phyloP scores from a whole-genome alignment of 495 filamentous ascomycete genomes.

The Penicillium flavigenum region DNA sequence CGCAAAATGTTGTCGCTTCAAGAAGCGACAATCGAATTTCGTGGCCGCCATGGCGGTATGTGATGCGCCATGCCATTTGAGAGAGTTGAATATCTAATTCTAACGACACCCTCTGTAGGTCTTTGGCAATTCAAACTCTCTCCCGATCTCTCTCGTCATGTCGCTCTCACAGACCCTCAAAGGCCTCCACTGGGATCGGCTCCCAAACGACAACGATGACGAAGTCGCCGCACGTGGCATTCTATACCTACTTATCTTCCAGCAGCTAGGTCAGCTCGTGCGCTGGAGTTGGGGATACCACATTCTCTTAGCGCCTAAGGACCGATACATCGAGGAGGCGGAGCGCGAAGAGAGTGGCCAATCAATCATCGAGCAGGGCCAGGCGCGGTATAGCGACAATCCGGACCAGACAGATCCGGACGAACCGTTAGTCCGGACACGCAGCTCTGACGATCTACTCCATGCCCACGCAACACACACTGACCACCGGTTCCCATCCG shows the following conservation, averaged over 20 bases:
- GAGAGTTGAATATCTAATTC: conserved; percentile 1
- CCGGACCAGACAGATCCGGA: conserved; percentile 47
- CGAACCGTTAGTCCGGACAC: conserved; percentile 43
- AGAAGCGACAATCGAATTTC: conserved; percentile 84
- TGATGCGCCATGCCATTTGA: conserved; percentile 6
- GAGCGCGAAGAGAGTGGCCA: conserved; percentile 52
- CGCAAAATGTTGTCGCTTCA: conserved; percentile 72
- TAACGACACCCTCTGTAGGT: conserved; percentile 50
- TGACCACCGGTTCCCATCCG: conserved; percentile 38
- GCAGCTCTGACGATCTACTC: conserved; percentile 30
- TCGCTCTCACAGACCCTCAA: conserved; percentile 87
- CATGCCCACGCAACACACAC: conserved; percentile 18
- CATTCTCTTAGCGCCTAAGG: conserved; percentile 78
- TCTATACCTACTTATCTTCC: conserved; percentile 93
- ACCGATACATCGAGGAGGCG: conserved; percentile 58
- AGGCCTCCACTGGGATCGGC: conserved; percentile 89
- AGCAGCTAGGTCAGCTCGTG: conserved; percentile 92
- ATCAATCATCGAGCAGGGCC: conserved; percentile 60
- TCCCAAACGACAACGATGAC: conserved; percentile 89
- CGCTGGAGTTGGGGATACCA: conserved; percentile 99
- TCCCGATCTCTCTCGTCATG: conserved; percentile 93
- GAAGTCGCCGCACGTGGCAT: conserved; percentile 94
- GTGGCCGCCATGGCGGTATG: conserved; percentile 91
- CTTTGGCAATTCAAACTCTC: conserved; percentile 97
- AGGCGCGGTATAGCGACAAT: conserved; percentile 62